A percentile compares a stretch with the other conserved stretches of the same genome.
phyloP scores from a whole-genome alignment of 371 early-diverging fungal species.

The Rhizopus sp. region DNA sequence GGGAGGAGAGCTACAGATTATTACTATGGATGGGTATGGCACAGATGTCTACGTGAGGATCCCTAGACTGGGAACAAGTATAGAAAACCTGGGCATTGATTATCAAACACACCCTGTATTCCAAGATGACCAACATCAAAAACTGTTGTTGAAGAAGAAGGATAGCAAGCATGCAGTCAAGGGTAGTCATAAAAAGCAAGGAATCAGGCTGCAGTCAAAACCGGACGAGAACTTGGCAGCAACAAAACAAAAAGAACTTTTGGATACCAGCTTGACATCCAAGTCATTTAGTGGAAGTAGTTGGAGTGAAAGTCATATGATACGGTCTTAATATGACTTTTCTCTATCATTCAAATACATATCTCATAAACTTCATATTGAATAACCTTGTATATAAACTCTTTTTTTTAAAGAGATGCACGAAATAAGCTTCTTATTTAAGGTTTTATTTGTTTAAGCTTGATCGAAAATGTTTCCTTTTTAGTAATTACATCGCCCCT shows the following conservation, averaged over 20 bases:
- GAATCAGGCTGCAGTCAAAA: conserved; percentile 12
- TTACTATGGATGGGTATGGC: conserved; percentile 77
- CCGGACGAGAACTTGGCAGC: conserved; percentile 1
- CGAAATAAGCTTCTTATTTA: no score
- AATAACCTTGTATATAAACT: background rate
- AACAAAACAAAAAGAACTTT: conserved; percentile 11
- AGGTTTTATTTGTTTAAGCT: no score
- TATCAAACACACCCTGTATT: conserved; percentile 37
- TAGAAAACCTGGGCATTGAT: conserved; percentile 54
- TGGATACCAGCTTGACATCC: conserved; percentile 22
- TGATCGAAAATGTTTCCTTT: no score
- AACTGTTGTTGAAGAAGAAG: conserved; percentile 6
- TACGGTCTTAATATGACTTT: conserved; percentile 19
- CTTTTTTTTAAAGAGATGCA: no score
- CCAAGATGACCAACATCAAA: conserved; percentile 9
- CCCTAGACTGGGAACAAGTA: conserved; percentile 62
- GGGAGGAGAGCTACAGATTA: conserved; percentile 68
- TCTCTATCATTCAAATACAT: background rate
- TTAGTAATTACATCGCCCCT: background rate
- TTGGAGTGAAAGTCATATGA: conserved; percentile 31
- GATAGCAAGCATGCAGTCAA: background rate
- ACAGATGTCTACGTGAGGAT: conserved; percentile 83
- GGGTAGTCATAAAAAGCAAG: conserved; percentile 3
- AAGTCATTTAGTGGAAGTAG: conserved; percentile 23
- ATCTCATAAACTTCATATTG: background rate